Conservation (phyloP, 108 stramenopile species). For the Thalassiosira profunda region DNA sequence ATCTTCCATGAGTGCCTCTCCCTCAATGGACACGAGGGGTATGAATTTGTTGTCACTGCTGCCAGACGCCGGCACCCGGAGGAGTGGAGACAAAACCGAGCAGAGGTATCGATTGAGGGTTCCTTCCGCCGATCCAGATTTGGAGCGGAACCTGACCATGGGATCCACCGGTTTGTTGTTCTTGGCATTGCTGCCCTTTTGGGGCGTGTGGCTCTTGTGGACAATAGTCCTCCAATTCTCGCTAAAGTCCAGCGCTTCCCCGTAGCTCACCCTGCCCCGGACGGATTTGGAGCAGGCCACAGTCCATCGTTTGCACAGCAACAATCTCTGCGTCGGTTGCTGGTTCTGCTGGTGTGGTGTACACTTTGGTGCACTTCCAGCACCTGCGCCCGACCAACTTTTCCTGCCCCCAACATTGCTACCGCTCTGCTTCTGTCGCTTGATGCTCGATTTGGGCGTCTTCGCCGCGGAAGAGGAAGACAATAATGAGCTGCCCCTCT, state of each 20-base stretch:
- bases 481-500: neutral
- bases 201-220: too few species aligned
- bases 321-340: conserved; percentile 38
- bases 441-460: neutral
- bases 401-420: too few species aligned
- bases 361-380: too few species aligned
- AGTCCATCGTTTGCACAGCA: conserved; percentile 82
- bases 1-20: conserved; percentile 77
- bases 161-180: conserved; percentile 12
- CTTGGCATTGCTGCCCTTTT: conserved; percentile 19
- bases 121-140: conserved; percentile 7
- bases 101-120: conserved; percentile 54
- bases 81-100: conserved; percentile 56
- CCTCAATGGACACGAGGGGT: conserved; percentile 47
- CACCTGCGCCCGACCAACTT: too few species aligned
- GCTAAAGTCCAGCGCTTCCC: conserved; percentile 20
- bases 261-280: conserved; percentile 34
- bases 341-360: neutral
- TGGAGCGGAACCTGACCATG: conserved; percentile 60
- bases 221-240: too few species aligned
- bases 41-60: too few species aligned
- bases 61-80: conserved; percentile 4
- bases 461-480: neutral
- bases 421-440: too few species aligned
- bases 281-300: conserved; percentile 51